Conservation (phyloP, 768 basidiomycete species). For the Paxillus involutus region DNA sequence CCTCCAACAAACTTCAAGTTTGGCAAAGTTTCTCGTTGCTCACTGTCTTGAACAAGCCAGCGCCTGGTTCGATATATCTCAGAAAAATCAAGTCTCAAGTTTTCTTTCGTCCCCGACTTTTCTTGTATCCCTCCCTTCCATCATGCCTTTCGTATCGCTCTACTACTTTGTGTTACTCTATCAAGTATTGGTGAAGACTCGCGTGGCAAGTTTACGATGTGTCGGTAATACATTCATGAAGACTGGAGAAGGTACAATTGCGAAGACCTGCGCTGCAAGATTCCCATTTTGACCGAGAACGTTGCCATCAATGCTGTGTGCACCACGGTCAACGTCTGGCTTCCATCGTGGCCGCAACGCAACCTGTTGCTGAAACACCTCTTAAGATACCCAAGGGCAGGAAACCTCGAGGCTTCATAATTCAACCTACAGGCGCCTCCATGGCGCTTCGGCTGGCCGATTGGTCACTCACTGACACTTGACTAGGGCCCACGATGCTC, state of each 20-base stretch:
- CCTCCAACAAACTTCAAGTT: slow-evolving; percentile 41
- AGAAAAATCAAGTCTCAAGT: slow-evolving; percentile 70
- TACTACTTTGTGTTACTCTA: slow-evolving; percentile 47
- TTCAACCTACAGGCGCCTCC: not conserved
- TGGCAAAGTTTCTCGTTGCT: slow-evolving; percentile 51
- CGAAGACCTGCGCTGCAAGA: slow-evolving; percentile 12
- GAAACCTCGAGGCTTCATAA: slow-evolving; percentile 3
- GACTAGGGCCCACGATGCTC: not conserved
- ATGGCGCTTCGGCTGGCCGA: not conserved
- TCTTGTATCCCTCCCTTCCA: slow-evolving; percentile 36
- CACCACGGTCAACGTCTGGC: not conserved
- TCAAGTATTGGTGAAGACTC: slow-evolving; percentile 38
- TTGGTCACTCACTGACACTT: no score
- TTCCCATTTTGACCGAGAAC: slow-evolving; percentile 11
- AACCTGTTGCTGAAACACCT: not conserved
- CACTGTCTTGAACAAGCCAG: slow-evolving; percentile 44
- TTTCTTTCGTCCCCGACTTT: slow-evolving; percentile 53
- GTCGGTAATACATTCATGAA: slow-evolving; percentile 38
- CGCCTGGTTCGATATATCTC: slow-evolving; percentile 55
- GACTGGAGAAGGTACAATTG: slow-evolving; percentile 24
- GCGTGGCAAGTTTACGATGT: slow-evolving; percentile 37
- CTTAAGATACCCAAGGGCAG: slow-evolving; percentile 18
- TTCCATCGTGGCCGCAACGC: not conserved
- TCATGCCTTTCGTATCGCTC: slow-evolving; percentile 42
- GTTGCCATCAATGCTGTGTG: slow-evolving; percentile 5